phyloP scores from a whole-genome alignment of 129 eudicot species.

The Tagetes erecta region DNA sequence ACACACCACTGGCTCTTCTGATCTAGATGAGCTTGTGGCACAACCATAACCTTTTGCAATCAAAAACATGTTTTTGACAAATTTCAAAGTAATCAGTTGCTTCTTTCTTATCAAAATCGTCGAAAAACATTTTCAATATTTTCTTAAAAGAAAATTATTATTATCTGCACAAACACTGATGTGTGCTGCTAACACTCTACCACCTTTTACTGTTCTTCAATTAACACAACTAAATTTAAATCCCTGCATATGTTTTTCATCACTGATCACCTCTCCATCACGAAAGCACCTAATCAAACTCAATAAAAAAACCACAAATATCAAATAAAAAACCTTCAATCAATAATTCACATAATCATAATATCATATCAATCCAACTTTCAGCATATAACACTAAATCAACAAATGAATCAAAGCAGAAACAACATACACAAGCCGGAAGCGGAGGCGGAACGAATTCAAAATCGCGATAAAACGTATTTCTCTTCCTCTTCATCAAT shows the following conservation, averaged over 20 bases:
- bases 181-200: background rate
- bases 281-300: background rate
- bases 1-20: background rate
- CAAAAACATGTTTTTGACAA: background rate
- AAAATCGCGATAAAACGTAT: background rate
- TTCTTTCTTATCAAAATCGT: background rate
- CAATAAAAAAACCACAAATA: background rate
- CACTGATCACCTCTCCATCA: background rate
- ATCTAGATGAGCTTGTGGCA: background rate
- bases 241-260: background rate
- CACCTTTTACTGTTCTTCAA: background rate
- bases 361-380: too few species aligned
- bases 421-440: constrained; percentile 23
- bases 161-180: background rate
- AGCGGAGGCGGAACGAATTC: constrained; percentile 38
- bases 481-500: constrained; percentile 9
- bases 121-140: background rate
- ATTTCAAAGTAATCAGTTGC: background rate
- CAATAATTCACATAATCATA: background rate
- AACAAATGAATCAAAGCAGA: too few species aligned
- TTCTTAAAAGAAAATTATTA: background rate
- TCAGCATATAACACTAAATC: too few species aligned
- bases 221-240: background rate
- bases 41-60: background rate
- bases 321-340: background rate